Conservation (phyloP, 306 rosid genomes). For the Quercus berberidifolia region DNA sequence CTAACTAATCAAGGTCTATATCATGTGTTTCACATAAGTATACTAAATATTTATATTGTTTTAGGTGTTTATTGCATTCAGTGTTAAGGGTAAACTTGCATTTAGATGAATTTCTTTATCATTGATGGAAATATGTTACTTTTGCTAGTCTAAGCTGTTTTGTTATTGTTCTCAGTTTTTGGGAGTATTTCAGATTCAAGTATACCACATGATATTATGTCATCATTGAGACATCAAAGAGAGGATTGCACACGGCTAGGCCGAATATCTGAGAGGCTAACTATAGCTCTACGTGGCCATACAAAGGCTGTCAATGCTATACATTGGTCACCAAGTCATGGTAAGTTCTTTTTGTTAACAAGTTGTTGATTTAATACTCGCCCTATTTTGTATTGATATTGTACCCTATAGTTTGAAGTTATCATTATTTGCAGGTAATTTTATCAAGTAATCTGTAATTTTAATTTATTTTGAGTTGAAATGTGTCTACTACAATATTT, state of each 20-base stretch:
- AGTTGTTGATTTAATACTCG: neutral
- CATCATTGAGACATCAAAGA: constrained; percentile 50
- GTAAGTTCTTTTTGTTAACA: constrained; percentile 35
- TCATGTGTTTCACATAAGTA: no score
- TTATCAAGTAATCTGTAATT: neutral
- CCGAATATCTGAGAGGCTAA: constrained; percentile 40
- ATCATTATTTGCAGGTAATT: neutral
- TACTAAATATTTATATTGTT: no score
- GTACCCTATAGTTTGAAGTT: neutral
- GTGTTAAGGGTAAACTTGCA: neutral
- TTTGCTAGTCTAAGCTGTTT: constrained; percentile 1
- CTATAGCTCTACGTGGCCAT: constrained; percentile 47
- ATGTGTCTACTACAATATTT: neutral
- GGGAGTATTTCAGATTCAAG: constrained; percentile 62
- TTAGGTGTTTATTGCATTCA: neutral
- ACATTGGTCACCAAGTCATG: constrained; percentile 77
- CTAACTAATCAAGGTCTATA: no score
- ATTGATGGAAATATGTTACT: neutral
- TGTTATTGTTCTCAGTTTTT: constrained; percentile 28
- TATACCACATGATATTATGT: constrained; percentile 43
- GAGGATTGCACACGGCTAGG: constrained; percentile 31
- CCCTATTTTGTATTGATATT: neutral
- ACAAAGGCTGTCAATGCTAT: constrained; percentile 67
- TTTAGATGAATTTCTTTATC: constrained; percentile 2
- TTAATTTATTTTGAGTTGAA: neutral